A percentile compares a stretch with the other conserved stretches of the same genome.
These are phyloP conservation scores for Cucumis sativus DNA, from an alignment of 306 rosid genomes.

Conservation along the genomic window DNA sequence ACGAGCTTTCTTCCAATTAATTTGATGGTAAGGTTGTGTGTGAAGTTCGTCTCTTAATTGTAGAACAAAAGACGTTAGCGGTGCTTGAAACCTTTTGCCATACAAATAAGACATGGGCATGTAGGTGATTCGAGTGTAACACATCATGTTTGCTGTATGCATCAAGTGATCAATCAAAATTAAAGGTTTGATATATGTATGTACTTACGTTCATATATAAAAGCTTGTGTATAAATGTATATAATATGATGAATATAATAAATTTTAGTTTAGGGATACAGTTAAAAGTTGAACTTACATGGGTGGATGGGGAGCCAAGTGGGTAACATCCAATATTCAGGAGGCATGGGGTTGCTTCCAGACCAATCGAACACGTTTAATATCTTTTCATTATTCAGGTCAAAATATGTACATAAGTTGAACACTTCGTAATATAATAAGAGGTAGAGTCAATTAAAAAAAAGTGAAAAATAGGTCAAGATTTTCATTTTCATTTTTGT, in stretches of 20 bases:
- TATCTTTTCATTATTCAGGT: neutral
- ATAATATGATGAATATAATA: no score
- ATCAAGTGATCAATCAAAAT: no score
- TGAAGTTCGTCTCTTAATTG: slow-evolving; percentile 17
- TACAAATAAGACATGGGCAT: slow-evolving; percentile 11
- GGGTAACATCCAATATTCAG: slow-evolving; percentile 23
- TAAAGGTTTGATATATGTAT: no score
- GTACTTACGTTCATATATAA: no score
- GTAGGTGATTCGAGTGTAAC: slow-evolving; percentile 15
- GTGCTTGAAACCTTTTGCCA: slow-evolving; percentile 11
- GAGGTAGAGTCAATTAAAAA: no score
- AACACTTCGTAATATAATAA: no score
- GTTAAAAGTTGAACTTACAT: neutral
- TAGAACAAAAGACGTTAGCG: slow-evolving; percentile 5
- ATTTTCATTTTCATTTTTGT: no score
- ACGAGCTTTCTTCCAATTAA: slow-evolving; percentile 10
- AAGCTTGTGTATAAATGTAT: no score
- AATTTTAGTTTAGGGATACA: no score
- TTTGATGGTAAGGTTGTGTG: neutral
- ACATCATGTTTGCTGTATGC: slow-evolving; percentile 13
- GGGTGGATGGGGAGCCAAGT: slow-evolving; percentile 13
- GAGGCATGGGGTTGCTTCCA: slow-evolving; percentile 20
- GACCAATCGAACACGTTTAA: slow-evolving; percentile 20
- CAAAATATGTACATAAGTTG: no score
- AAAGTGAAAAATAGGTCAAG: no score